Evolutionary conservation across 2,329 filamentous ascomycete species (phyloP).

Genomic region (Microcyclosporella mali): DNA sequence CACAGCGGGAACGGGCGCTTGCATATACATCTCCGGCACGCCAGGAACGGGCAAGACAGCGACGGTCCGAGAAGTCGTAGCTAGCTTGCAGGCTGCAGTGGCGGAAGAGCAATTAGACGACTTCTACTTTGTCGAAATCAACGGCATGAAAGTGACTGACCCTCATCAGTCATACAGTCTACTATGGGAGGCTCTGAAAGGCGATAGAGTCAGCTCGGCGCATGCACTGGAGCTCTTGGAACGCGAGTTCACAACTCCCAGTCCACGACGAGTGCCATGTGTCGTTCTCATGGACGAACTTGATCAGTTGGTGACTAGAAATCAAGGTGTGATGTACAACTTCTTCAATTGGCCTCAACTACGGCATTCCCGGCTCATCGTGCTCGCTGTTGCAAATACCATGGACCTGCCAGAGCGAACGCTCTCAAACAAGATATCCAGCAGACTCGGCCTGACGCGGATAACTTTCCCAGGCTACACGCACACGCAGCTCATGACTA

Average conservation of each 20-base stretch:
- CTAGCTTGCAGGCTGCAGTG: slow-evolving; percentile 81
- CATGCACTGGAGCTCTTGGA: slow-evolving; percentile 89
- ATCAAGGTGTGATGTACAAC: slow-evolving; percentile 99
- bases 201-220: slow-evolving; percentile 82
- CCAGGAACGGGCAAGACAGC: slow-evolving; percentile 97
- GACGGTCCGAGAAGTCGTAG: slow-evolving; percentile 90
- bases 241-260: slow-evolving; percentile 86
- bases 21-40: slow-evolving; percentile 98
- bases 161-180: slow-evolving; percentile 93
- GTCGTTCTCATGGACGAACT: slow-evolving; percentile 98
- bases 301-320: slow-evolving; percentile 94
- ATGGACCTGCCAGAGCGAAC: slow-evolving; percentile 98
- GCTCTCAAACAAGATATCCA: slow-evolving; percentile 96
- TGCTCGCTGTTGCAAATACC: slow-evolving; percentile 94
- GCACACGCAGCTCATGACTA: slow-evolving; percentile 93
- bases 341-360: slow-evolving; percentile 99
- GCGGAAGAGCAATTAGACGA: slow-evolving; percentile 88
- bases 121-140: slow-evolving; percentile 99
- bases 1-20: slow-evolving; percentile 84
- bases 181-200: slow-evolving; percentile 92
- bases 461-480: slow-evolving; percentile 98
- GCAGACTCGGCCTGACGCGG: slow-evolving; percentile 71
- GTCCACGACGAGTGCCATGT: slow-evolving; percentile 83
- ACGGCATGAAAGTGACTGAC: slow-evolving; percentile 99
- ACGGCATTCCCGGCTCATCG: slow-evolving; percentile 85